phyloP scores from a whole-genome alignment of 352 stramenopile species.

The Phytophthora parvispora region DNA sequence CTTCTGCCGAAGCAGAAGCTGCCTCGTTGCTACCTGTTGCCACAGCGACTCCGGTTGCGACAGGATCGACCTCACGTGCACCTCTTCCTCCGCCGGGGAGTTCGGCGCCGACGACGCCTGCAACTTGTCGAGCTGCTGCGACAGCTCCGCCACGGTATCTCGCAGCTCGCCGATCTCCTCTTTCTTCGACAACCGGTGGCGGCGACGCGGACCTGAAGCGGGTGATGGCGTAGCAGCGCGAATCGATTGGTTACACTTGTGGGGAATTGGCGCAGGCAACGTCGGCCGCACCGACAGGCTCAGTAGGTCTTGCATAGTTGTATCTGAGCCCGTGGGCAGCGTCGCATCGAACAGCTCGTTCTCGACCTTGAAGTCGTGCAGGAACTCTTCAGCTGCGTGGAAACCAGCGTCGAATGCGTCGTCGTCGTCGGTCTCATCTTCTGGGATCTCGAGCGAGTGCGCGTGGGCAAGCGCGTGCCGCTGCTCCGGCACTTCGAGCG shows the following conservation, averaged over 20 bases:
- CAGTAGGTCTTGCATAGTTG: slow-evolving; percentile 9
- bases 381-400: slow-evolving; percentile 18
- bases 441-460: slow-evolving; percentile 25
- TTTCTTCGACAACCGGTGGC: slow-evolving; percentile 24
- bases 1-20: slow-evolving; percentile 26
- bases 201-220: background rate
- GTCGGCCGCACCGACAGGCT: background rate
- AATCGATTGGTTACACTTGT: background rate
- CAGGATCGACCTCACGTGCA: slow-evolving; percentile 12
- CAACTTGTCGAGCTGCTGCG: slow-evolving; percentile 30
- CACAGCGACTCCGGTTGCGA: slow-evolving; percentile 28
- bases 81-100: slow-evolving; percentile 15
- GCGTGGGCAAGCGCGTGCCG: slow-evolving; percentile 10
- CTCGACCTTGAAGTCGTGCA: slow-evolving; percentile 26
- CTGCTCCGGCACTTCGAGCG: slow-evolving; percentile 24
- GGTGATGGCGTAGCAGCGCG: background rate
- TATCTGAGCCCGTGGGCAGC: background rate
- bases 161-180: slow-evolving; percentile 41
- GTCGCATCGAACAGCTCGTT: slow-evolving; percentile 17
- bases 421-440: background rate
- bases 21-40: slow-evolving; percentile 30
- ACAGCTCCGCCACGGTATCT: slow-evolving; percentile 27
- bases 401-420: slow-evolving; percentile 14
- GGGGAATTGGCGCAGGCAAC: background rate
- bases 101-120: slow-evolving; percentile 18